Evolutionary conservation across 2,329 filamentous ascomycete genomes (phyloP).

Genomic region (Seiridium cupressi): DNA sequence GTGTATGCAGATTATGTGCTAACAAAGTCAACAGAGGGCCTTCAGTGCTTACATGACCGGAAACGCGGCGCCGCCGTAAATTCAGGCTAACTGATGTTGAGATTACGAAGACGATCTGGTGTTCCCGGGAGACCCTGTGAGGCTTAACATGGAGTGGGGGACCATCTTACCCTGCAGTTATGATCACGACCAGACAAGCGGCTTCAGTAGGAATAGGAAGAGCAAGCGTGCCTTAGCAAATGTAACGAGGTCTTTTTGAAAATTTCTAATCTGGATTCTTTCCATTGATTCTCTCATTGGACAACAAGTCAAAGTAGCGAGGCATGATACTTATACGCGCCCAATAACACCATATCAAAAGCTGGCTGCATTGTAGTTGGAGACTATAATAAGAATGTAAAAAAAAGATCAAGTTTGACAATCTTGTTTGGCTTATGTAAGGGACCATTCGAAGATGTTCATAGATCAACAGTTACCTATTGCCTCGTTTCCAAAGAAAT

Average conservation of each 20-base stretch:
- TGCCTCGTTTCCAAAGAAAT: not conserved
- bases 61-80: slow-evolving; percentile 34
- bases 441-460: too few relatives aligned
- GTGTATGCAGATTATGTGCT: not conserved
- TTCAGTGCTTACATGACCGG: slow-evolving; percentile 53
- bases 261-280: too few relatives aligned
- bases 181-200: too few relatives aligned
- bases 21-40: slow-evolving; percentile 37
- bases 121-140: not conserved
- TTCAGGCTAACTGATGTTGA: not conserved
- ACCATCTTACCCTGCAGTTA: too few relatives aligned
- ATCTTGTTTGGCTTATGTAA: not conserved
- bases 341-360: not conserved
- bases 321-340: not conserved
- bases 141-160: too few relatives aligned
- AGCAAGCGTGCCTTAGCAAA: too few relatives aligned
- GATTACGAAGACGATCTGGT: not conserved
- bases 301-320: not conserved
- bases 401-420: not conserved
- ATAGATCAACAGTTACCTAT: not conserved
- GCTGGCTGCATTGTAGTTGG: not conserved
- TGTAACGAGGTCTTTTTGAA: too few relatives aligned
- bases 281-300: too few relatives aligned
- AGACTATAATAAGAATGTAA: not conserved
- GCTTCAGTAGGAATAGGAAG: too few relatives aligned